Conservation (phyloP, 1,284 basidiomycete genomes). For the Wolfiporia cocos region DNA sequence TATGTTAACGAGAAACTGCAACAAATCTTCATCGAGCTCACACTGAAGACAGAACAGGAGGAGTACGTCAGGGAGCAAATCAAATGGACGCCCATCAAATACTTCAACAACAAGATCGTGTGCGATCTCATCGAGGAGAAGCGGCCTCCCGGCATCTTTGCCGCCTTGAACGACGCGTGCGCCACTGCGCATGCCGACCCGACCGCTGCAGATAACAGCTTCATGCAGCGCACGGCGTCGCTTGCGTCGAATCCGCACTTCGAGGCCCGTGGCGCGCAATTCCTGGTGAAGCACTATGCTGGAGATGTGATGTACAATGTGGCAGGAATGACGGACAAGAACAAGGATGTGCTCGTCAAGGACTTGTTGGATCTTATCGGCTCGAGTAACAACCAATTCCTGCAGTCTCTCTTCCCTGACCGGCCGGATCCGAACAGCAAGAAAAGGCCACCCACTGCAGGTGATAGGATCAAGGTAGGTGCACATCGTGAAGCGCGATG, state of each 20-base stretch:
- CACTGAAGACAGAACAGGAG: constrained; percentile 98
- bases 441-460: constrained; percentile 96
- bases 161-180: constrained; percentile 96
- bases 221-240: constrained; percentile 85
- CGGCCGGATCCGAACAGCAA: constrained; percentile 95
- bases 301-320: constrained; percentile 99
- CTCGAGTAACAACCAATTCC: constrained; percentile 74
- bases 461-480: constrained; percentile 92
- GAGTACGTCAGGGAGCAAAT: constrained; percentile 99
- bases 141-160: constrained; percentile 95
- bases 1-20: constrained; percentile 99
- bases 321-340: constrained; percentile 99
- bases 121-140: constrained; percentile 98
- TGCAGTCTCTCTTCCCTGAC: constrained; percentile 91
- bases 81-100: constrained; percentile 99
- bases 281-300: constrained; percentile 92
- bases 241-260: constrained; percentile 86
- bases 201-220: constrained; percentile 93
- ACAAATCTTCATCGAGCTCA: constrained; percentile 99
- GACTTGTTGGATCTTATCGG: constrained; percentile 91
- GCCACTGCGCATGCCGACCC: constrained; percentile 99
- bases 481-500: too few species aligned
- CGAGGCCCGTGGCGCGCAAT: constrained; percentile 86
- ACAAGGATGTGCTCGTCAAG: constrained; percentile 96
- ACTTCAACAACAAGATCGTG: constrained; percentile 95